Evolutionary conservation across 2,329 filamentous ascomycete species (phyloP).

Genomic region (Aspergillus glaucus): DNA sequence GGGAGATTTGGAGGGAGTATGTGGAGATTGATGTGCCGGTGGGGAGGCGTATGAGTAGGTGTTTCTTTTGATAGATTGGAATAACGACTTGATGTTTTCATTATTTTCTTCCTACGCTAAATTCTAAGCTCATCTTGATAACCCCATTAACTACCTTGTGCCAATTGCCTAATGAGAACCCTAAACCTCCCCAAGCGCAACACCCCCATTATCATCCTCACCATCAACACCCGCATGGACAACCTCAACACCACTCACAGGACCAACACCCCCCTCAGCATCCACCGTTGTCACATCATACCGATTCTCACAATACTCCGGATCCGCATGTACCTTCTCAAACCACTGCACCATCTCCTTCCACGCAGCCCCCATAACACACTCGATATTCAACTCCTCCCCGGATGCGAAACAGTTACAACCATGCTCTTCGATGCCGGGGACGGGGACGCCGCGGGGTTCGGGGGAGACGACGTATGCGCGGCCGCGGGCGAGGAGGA

Average conservation of each 20-base stretch:
- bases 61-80: not conserved
- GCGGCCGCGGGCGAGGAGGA: constrained; percentile 50
- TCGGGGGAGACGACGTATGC: constrained; percentile 54
- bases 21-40: constrained; percentile 3
- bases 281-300: constrained; percentile 20
- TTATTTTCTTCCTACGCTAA: too few relatives aligned
- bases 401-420: constrained; percentile 67
- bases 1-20: constrained; percentile 12
- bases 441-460: constrained; percentile 48
- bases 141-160: not conserved
- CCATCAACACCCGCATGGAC: not conserved
- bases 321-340: constrained; percentile 47
- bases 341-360: constrained; percentile 56
- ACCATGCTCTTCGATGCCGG: constrained; percentile 51
- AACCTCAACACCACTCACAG: too few relatives aligned
- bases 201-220: constrained; percentile 2
- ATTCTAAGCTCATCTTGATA: not conserved
- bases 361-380: constrained; percentile 54
- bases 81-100: too few relatives aligned
- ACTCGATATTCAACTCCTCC: constrained; percentile 53
- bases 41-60: not conserved
- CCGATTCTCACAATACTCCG: constrained; percentile 34
- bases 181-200: not conserved
- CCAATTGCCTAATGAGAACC: not conserved
- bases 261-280: constrained; percentile 3